Conservation (phyloP, 2,329 filamentous ascomycete species). For the Monilinia laxa region DNA sequence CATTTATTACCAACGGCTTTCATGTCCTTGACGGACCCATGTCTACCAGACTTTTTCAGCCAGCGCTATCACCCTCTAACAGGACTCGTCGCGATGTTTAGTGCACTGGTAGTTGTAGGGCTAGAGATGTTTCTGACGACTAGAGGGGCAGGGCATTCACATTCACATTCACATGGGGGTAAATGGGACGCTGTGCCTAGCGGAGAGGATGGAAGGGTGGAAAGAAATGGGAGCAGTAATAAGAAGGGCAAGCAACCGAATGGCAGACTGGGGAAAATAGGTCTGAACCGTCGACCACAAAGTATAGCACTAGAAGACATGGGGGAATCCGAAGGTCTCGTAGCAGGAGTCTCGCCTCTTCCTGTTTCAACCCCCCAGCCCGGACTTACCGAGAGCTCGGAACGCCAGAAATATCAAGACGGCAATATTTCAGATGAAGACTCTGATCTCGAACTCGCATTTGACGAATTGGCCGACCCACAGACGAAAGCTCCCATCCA, state of each 20-base stretch:
- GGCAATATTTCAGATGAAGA: constrained; percentile 34
- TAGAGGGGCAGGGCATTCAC: constrained; percentile 60
- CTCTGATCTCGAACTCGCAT: constrained; percentile 59
- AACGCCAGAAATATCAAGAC: constrained; percentile 39
- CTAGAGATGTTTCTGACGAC: constrained; percentile 89
- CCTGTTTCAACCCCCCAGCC: constrained; percentile 52
- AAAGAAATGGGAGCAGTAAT: constrained; percentile 32
- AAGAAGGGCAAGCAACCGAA: constrained; percentile 34
- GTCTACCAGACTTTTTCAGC: constrained; percentile 76
- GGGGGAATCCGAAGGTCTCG: constrained; percentile 54
- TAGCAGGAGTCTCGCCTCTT: constrained; percentile 58
- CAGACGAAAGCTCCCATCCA: constrained; percentile 3
- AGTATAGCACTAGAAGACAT: constrained; percentile 54
- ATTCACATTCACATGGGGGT: constrained; percentile 55
- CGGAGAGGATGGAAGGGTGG: constrained; percentile 46
- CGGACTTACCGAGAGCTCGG: constrained; percentile 21
- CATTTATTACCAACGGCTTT: constrained; percentile 65
- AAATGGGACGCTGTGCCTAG: constrained; percentile 36
- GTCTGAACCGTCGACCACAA: constrained; percentile 45
- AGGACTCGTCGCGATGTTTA: constrained; percentile 77
- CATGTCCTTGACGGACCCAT: constrained; percentile 58
- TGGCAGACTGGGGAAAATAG: constrained; percentile 35
- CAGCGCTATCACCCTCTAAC: constrained; percentile 75
- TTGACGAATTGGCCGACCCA: constrained; percentile 42
- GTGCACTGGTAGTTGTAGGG: constrained; percentile 77